A percentile compares a stretch with the other conserved stretches of the same genome.
These are phyloP conservation scores for Paspalum vaginatum DNA, from an alignment of 176 grass and related monocot genomes.

Conservation along the genomic window DNA sequence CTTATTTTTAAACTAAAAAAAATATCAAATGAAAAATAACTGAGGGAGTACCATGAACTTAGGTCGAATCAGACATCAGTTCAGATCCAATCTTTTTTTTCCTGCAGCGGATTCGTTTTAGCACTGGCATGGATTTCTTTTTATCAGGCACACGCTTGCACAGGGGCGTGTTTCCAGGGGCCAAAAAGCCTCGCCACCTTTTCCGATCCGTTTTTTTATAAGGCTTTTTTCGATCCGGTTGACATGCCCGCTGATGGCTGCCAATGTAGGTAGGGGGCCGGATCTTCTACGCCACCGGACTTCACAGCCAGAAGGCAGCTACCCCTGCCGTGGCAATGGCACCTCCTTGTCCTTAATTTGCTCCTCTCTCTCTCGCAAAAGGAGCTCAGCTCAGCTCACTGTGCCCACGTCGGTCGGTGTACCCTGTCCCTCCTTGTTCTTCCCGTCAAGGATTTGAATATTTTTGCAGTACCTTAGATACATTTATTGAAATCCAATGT, in stretches of 20 bases:
- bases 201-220: too few relatives aligned
- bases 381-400: not conserved
- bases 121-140: not conserved
- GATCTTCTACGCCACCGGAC: slow-evolving; percentile 25
- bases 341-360: too few relatives aligned
- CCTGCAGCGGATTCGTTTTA: not conserved
- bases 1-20: too few relatives aligned
- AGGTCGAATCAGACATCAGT: not conserved
- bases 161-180: too few relatives aligned
- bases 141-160: not conserved
- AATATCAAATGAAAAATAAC: too few relatives aligned
- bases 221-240: too few relatives aligned
- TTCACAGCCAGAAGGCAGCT: not conserved
- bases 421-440: not conserved
- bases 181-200: too few relatives aligned
- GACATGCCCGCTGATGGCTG: too few relatives aligned
- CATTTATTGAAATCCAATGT: not conserved
- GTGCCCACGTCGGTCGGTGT: not conserved
- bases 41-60: too few relatives aligned
- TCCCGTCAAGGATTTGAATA: slow-evolving; percentile 6
- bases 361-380: too few relatives aligned
- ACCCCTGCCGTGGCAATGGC: too few relatives aligned
- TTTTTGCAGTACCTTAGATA: not conserved
- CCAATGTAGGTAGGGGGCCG: not conserved
- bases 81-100: not conserved